These are phyloP conservation scores for Rosa lucieae DNA, from an alignment of 306 rosid species.

Conservation along the genomic window DNA sequence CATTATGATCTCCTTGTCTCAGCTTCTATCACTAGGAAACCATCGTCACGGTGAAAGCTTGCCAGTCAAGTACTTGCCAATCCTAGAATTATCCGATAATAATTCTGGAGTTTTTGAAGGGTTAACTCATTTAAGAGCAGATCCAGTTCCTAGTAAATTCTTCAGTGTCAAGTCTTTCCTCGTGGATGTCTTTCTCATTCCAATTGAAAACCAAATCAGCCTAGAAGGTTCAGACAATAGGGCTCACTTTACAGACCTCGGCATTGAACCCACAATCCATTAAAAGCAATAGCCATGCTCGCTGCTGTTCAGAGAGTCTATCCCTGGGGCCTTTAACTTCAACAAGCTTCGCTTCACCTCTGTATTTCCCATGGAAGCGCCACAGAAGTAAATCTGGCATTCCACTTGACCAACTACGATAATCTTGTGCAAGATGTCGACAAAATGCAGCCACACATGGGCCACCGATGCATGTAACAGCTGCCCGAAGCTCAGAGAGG, in stretches of 20 bases:
- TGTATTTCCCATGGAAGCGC: slow-evolving; percentile 74
- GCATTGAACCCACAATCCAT: slow-evolving; percentile 76
- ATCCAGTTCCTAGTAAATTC: neutral
- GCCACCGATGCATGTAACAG: slow-evolving; percentile 79
- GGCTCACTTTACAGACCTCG: slow-evolving; percentile 86
- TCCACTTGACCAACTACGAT: slow-evolving; percentile 88
- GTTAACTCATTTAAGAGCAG: neutral
- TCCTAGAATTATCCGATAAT: neutral
- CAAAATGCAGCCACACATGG: slow-evolving; percentile 77
- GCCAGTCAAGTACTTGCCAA: neutral
- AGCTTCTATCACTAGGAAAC: neutral
- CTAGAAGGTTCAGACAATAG: slow-evolving; percentile 25
- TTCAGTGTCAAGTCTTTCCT: neutral
- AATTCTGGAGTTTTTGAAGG: neutral
- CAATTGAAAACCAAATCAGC: neutral
- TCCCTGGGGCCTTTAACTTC: slow-evolving; percentile 97
- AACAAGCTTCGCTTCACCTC: slow-evolving; percentile 92
- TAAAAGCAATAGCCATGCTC: slow-evolving; percentile 85
- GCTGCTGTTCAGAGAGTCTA: slow-evolving; percentile 92
- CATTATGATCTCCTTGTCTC: neutral
- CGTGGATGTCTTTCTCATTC: neutral
- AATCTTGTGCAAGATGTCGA: slow-evolving; percentile 79
- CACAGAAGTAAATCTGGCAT: slow-evolving; percentile 95
- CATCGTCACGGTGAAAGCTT: neutral
- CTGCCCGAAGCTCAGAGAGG: slow-evolving; percentile 71